Conservation (phyloP, 495 filamentous ascomycete species). For the Talaromyces ruber region DNA sequence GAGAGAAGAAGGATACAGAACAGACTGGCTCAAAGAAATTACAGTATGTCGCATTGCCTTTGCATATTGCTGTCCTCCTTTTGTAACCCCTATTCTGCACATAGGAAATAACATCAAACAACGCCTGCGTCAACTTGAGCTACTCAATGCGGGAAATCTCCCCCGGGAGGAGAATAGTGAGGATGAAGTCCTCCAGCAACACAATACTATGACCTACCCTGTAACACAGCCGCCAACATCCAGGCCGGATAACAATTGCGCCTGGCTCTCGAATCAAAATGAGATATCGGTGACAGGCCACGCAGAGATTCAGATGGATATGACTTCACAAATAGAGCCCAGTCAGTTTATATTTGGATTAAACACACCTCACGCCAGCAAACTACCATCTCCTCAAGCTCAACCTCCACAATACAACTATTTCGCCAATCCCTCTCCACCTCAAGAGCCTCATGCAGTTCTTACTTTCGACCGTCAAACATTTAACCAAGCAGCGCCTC, state of each 20-base stretch:
- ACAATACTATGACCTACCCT: neutral
- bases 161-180: neutral
- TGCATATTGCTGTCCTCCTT: neutral
- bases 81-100: neutral
- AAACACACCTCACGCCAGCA: neutral
- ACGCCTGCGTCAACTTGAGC: neutral
- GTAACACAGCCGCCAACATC: neutral
- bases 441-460: neutral
- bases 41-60: neutral
- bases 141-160: neutral
- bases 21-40: neutral
- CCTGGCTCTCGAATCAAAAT: neutral
- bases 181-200: neutral
- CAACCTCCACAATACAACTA: neutral
- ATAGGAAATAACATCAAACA: constrained; percentile 2
- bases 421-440: neutral
- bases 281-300: neutral
- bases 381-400: neutral
- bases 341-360: neutral
- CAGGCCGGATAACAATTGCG: neutral
- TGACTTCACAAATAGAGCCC: constrained; percentile 1
- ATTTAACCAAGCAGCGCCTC: neutral
- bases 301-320: constrained; percentile 1
- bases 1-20: neutral
- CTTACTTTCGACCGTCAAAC: neutral